These are phyloP conservation scores for Chrysopogon serrulatus DNA, from an alignment of 176 grass and related monocot species.

Conservation along the genomic window DNA sequence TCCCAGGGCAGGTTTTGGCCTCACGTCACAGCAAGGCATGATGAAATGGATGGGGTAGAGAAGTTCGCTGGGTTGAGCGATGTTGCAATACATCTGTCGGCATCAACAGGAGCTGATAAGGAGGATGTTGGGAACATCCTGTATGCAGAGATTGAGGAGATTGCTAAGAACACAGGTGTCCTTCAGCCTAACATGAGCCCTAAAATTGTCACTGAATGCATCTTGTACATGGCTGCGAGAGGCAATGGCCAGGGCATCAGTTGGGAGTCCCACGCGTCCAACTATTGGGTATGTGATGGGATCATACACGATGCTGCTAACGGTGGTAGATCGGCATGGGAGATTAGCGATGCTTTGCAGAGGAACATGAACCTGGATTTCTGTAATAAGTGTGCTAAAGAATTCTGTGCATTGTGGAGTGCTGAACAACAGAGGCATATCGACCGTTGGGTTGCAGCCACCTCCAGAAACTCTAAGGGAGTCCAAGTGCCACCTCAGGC, in stretches of 20 bases:
- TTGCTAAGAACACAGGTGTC: background rate
- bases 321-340: background rate
- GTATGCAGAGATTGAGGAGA: background rate
- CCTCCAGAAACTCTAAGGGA: accelerated
- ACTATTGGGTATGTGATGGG: background rate
- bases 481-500: background rate
- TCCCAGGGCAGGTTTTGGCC: too few species aligned
- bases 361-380: background rate
- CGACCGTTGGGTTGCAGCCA: background rate
- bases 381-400: accelerated
- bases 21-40: too few species aligned
- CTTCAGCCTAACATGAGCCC: background rate
- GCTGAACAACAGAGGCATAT: background rate
- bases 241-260: background rate
- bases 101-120: too few species aligned
- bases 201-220: background rate
- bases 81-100: too few species aligned
- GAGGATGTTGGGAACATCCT: too few species aligned
- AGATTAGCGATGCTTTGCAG: background rate
- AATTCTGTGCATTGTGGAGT: accelerated
- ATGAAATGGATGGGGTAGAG: too few species aligned
- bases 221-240: background rate
- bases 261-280: background rate
- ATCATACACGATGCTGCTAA: background rate
- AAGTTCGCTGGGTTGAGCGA: background rate